phyloP scores from a whole-genome alignment of 768 basidiomycete genomes.

The Solioccasus polychromus region DNA sequence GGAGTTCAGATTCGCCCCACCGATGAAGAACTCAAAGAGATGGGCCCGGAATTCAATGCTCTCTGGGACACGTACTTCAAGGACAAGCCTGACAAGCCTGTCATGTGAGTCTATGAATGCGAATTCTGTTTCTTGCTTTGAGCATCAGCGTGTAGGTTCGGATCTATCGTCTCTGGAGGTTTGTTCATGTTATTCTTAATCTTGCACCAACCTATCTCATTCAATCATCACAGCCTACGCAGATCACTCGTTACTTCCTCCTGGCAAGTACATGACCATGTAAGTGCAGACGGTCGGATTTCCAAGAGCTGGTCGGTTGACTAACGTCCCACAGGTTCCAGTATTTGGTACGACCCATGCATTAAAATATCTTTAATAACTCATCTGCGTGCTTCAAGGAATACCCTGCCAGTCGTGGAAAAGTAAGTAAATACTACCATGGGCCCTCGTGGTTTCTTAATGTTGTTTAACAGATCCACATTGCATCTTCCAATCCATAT shows the following conservation, averaged over 20 bases:
- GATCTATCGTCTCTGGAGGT: conserved; percentile 64
- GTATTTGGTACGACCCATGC: conserved; percentile 40
- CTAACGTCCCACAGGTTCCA: conserved; percentile 43
- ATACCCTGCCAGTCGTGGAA: conserved; percentile 72
- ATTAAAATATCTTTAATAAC: not conserved
- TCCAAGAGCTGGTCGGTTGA: conserved; percentile 22
- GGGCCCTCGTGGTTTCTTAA: not conserved
- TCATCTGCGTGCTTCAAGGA: conserved; percentile 30
- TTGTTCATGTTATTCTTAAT: not conserved
- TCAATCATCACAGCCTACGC: conserved; percentile 48
- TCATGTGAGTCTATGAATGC: conserved; percentile 44
- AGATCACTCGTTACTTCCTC: conserved; percentile 66
- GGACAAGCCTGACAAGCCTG: conserved; percentile 78
- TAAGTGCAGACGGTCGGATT: conserved; percentile 22
- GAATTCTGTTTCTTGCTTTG: not conserved
- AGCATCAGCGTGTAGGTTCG: conserved; percentile 40
- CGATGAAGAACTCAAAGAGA: conserved; percentile 66
- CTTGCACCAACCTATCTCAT: not conserved
- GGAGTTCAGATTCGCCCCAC: conserved; percentile 60
- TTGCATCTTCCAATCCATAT: conserved; percentile 58
- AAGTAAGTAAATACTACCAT: conserved; percentile 33
- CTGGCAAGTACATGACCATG: conserved; percentile 72
- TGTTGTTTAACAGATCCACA: conserved; percentile 51
- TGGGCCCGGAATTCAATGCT: conserved; percentile 74
- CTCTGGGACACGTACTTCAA: conserved; percentile 72